These are phyloP conservation scores for Nephelium lappaceum DNA, from an alignment of 345 rosid genomes.

Conservation along the genomic window DNA sequence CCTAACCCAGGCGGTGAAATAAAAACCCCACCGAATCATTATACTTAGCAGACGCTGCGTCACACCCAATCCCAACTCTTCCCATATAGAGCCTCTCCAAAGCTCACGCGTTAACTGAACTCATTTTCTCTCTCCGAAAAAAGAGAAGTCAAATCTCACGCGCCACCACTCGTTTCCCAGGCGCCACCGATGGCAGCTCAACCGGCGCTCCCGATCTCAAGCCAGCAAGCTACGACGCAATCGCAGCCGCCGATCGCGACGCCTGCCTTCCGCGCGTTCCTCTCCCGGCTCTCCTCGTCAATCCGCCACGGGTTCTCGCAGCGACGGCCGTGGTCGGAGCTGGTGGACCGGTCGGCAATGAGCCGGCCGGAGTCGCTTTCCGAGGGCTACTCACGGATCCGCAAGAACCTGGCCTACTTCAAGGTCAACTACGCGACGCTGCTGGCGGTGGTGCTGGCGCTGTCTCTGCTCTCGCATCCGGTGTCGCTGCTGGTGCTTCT, in stretches of 20 bases:
- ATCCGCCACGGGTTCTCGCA: slow-evolving; percentile 73
- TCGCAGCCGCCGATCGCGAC: slow-evolving; percentile 73
- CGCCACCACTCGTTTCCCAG: slow-evolving; percentile 22
- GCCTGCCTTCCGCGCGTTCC: slow-evolving; percentile 70
- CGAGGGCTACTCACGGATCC: slow-evolving; percentile 75
- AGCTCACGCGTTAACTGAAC: not conserved
- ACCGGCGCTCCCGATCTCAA: slow-evolving; percentile 60
- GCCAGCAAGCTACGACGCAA: slow-evolving; percentile 37
- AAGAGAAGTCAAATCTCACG: not conserved
- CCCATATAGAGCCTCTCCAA: not conserved
- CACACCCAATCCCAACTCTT: not conserved
- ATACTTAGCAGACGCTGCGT: not conserved
- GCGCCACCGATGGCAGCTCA: slow-evolving; percentile 55
- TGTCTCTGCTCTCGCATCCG: slow-evolving; percentile 75
- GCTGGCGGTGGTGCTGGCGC: slow-evolving; percentile 59
- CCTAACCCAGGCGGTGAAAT: not conserved
- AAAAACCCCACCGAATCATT: not conserved
- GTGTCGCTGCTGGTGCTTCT: slow-evolving; percentile 74
- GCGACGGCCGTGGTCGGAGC: slow-evolving; percentile 83
- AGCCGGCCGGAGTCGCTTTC: slow-evolving; percentile 62
- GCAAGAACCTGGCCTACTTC: slow-evolving; percentile 62
- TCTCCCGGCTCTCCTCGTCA: slow-evolving; percentile 69
- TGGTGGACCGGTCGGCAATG: slow-evolving; percentile 62
- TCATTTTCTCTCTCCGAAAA: not conserved
- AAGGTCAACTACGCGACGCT: slow-evolving; percentile 72